These are phyloP conservation scores for Salinomyces thailandicus DNA, from an alignment of 2,329 filamentous ascomycete species.

Conservation along the genomic window DNA sequence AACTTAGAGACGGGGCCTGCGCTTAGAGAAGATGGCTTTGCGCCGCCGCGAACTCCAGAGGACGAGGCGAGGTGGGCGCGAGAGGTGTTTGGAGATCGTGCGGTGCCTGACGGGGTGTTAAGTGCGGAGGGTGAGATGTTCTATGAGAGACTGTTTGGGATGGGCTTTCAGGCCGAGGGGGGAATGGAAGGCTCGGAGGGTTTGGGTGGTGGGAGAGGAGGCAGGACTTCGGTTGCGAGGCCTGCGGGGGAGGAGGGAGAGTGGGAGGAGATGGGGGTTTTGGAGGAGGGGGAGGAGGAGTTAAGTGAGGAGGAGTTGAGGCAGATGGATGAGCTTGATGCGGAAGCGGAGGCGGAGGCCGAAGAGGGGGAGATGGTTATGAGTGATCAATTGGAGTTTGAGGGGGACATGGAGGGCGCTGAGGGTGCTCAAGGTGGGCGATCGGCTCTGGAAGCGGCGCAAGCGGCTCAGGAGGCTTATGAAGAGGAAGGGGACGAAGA, in stretches of 20 bases:
- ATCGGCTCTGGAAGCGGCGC: constrained; percentile 25
- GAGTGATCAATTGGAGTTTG: constrained; percentile 3
- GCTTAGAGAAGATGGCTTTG: not conserved
- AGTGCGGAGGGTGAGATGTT: constrained; percentile 59
- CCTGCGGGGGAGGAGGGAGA: constrained; percentile 26
- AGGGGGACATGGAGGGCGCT: constrained; percentile 13
- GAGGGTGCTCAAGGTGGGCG: constrained; percentile 21
- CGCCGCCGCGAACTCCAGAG: not conserved
- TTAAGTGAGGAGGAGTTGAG: constrained; percentile 15
- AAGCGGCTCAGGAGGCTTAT: constrained; percentile 13
- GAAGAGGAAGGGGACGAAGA: constrained; percentile 15
- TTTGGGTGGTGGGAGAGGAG: constrained; percentile 1
- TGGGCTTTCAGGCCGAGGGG: constrained; percentile 37
- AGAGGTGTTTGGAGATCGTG: constrained; percentile 5
- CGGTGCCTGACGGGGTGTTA: constrained; percentile 62
- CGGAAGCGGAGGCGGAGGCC: constrained; percentile 25
- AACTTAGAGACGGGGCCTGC: not conserved
- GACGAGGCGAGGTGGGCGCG: constrained; percentile 2
- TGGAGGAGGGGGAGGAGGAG: constrained; percentile 2
- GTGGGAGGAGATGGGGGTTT: constrained; percentile 36
- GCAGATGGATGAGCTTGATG: constrained; percentile 33
- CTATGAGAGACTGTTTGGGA: constrained; percentile 73
- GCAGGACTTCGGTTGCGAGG: not conserved
- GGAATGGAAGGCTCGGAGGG: not conserved
- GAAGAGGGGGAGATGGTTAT: constrained; percentile 17